phyloP scores from a whole-genome alignment of 2,329 filamentous ascomycete genomes.

The Mycosphaerella arachidis region DNA sequence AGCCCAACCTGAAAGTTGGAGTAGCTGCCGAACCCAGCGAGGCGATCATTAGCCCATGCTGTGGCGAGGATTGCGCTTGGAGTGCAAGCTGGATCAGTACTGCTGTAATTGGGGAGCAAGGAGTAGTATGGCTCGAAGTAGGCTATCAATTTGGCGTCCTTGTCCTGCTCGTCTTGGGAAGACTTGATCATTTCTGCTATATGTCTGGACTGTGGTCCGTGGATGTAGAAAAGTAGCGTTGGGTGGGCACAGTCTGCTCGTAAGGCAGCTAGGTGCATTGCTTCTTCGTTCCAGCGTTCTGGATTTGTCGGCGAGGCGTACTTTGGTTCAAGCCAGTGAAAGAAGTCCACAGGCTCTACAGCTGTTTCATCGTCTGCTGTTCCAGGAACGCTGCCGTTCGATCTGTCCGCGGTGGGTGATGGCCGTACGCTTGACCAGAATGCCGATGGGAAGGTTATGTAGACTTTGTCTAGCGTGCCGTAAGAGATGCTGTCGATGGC shows the following conservation, averaged over 20 bases:
- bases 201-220: constrained; percentile 57
- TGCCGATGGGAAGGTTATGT: constrained; percentile 61
- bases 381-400: neutral
- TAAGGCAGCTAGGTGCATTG: constrained; percentile 70
- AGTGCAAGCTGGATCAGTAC: constrained; percentile 51
- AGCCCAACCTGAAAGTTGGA: constrained; percentile 78
- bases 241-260: constrained; percentile 57
- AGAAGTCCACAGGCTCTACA: constrained; percentile 53
- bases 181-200: constrained; percentile 41
- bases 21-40: constrained; percentile 79
- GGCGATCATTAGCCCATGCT: constrained; percentile 70
- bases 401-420: neutral
- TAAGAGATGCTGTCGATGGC: constrained; percentile 65
- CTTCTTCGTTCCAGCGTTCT: constrained; percentile 56
- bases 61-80: constrained; percentile 65
- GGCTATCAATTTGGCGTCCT: constrained; percentile 52
- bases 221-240: constrained; percentile 79
- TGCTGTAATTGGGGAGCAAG: constrained; percentile 63
- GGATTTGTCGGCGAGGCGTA: constrained; percentile 63
- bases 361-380: neutral
- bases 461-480: constrained; percentile 67
- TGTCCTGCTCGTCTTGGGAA: constrained; percentile 41
- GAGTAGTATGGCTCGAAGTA: constrained; percentile 79
- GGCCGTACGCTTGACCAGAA: constrained; percentile 57
- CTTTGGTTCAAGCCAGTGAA: constrained; percentile 67